Evolutionary conservation across 331 rosid genomes (phyloP).

Genomic region (Telfairia occidentalis): DNA sequence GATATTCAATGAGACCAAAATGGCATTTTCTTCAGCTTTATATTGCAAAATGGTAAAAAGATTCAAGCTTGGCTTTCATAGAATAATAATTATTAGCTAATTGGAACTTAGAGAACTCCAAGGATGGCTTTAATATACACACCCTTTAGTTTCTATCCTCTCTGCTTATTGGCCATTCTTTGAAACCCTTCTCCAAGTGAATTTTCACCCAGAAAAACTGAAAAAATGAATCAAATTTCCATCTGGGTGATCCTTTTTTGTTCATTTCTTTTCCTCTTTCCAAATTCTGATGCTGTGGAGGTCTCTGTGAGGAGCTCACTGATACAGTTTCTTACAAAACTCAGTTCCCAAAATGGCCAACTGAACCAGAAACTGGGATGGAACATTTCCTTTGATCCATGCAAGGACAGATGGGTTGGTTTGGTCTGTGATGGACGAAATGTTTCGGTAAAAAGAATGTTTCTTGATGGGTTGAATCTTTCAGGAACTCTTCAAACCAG

Average conservation of each 20-base stretch:
- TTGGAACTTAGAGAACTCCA: slow-evolving; percentile 20
- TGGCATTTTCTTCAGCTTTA: neutral
- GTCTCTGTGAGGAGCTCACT: slow-evolving; percentile 38
- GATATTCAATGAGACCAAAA: neutral
- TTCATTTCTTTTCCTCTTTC: slow-evolving; percentile 25
- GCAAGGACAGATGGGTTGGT: slow-evolving; percentile 44
- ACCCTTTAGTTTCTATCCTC: slow-evolving; percentile 18
- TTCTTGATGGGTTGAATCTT: slow-evolving; percentile 30
- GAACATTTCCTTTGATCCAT: slow-evolving; percentile 55
- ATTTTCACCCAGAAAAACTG: neutral
- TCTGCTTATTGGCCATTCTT: slow-evolving; percentile 17
- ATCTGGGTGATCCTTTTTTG: slow-evolving; percentile 24
- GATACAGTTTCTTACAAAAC: slow-evolving; percentile 36
- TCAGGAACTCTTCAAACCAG: slow-evolving; percentile 40
- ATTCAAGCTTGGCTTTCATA: neutral
- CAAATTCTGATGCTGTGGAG: slow-evolving; percentile 30
- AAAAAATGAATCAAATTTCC: slow-evolving; percentile 34
- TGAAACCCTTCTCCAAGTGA: neutral
- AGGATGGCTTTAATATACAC: slow-evolving; percentile 4
- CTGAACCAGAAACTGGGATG: slow-evolving; percentile 26
- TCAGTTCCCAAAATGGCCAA: slow-evolving; percentile 21
- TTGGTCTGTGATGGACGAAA: slow-evolving; percentile 35
- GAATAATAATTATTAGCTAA: slow-evolving; percentile 22
- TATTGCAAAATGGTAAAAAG: neutral
- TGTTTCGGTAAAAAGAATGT: slow-evolving; percentile 19